A percentile compares a stretch with the other conserved stretches of the same genome.
Evolutionary conservation across 176 grass and related monocot genomes (phyloP).

Genomic region (Avena eriantha): DNA sequence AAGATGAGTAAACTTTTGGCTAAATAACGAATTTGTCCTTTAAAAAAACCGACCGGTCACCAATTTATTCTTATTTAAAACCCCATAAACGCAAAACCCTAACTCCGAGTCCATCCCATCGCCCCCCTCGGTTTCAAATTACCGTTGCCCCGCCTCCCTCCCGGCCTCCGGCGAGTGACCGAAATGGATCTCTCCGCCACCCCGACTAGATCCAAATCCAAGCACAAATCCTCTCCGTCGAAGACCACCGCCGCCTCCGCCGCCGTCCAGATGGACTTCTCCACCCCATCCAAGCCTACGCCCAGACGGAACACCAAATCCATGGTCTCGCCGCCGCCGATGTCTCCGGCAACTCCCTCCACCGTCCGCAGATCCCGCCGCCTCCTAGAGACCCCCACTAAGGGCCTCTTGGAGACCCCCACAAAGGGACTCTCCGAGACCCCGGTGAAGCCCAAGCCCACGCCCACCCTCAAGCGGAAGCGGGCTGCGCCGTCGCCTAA

Average conservation of each 20-base stretch:
- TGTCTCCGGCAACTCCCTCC: slow-evolving; percentile 47
- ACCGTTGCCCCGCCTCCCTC: background rate
- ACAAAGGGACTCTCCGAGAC: background rate
- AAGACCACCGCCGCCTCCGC: slow-evolving; percentile 18
- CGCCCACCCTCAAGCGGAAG: slow-evolving; percentile 42
- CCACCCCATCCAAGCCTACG: slow-evolving; percentile 60
- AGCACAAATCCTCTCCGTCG: slow-evolving; percentile 36
- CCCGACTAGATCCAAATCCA: slow-evolving; percentile 44
- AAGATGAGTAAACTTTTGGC: too few species aligned
- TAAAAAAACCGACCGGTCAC: too few species aligned
- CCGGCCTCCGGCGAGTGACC: slow-evolving; percentile 40
- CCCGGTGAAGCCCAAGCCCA: slow-evolving; percentile 28
- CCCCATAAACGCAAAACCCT: too few species aligned
- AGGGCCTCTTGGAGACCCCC: slow-evolving; percentile 33
- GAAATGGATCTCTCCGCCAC: slow-evolving; percentile 58
- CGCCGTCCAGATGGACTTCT: slow-evolving; percentile 49
- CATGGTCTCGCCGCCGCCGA: slow-evolving; percentile 35
- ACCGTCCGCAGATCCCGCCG: slow-evolving; percentile 61
- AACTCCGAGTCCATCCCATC: too few species aligned
- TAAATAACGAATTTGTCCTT: too few species aligned
- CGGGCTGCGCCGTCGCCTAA: slow-evolving; percentile 47
- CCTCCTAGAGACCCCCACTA: slow-evolving; percentile 54
- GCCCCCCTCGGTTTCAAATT: slow-evolving; percentile 47
- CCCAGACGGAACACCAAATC: slow-evolving; percentile 37
- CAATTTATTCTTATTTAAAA: too few species aligned